Evolutionary conservation across 768 basidiomycete genomes (phyloP).

Genomic region (Mrakia hoshinonis): DNA sequence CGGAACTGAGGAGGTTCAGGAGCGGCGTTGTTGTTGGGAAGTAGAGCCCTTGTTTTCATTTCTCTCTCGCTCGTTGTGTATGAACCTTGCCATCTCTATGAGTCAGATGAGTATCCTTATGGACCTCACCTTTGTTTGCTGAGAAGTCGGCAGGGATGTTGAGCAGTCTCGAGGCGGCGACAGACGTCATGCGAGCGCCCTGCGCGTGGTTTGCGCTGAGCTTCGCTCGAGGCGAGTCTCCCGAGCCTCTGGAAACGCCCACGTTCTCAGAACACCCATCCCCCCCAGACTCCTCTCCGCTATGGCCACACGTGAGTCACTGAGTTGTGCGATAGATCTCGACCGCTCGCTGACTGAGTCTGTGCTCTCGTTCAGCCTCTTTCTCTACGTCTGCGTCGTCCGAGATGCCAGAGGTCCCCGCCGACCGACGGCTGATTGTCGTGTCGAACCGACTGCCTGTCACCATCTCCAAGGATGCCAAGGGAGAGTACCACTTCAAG

Average conservation of each 20-base stretch:
- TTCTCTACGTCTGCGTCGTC: neutral
- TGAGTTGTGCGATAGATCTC: too few relatives aligned
- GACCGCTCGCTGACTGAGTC: too few relatives aligned
- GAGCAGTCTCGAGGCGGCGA: too few relatives aligned
- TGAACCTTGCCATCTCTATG: too few relatives aligned
- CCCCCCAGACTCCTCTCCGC: neutral
- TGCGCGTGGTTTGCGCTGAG: neutral
- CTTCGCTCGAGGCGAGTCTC: neutral
- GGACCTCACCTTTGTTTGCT: too few relatives aligned
- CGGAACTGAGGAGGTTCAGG: neutral
- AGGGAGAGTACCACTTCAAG: conserved; percentile 85
- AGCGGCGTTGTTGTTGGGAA: too few relatives aligned
- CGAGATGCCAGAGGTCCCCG: neutral
- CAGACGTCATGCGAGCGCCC: neutral
- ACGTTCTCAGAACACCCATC: neutral
- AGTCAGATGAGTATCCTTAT: too few relatives aligned
- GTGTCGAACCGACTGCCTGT: conserved; percentile 92
- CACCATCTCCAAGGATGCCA: conserved; percentile 86
- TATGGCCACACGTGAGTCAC: neutral
- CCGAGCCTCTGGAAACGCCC: neutral
- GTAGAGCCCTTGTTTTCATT: too few relatives aligned
- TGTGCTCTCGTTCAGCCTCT: neutral
- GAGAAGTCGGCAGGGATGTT: too few relatives aligned
- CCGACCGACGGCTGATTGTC: conserved; percentile 68
- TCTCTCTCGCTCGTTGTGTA: too few relatives aligned